Evolutionary conservation across 495 filamentous ascomycete species (phyloP).

Genomic region (Chaetomium tenue): DNA sequence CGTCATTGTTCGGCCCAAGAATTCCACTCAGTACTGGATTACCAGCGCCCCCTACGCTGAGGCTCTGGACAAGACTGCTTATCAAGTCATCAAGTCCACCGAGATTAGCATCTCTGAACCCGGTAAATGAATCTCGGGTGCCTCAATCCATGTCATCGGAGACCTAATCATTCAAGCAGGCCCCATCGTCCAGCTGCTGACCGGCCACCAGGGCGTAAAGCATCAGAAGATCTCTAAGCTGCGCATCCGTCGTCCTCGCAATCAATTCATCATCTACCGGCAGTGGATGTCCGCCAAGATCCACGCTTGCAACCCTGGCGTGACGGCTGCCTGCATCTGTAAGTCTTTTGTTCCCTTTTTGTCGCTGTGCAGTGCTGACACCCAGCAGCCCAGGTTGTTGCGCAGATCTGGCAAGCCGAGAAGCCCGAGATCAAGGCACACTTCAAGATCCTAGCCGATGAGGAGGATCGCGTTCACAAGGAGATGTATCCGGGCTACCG

Average conservation of each 20-base stretch:
- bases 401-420: slow-evolving; percentile 19
- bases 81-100: slow-evolving; percentile 1
- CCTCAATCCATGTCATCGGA: background rate
- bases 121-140: slow-evolving; percentile 7
- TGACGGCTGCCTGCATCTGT: slow-evolving; percentile 11
- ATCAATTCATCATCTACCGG: slow-evolving; percentile 26
- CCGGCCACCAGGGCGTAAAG: background rate
- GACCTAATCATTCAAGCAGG: background rate
- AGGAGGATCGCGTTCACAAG: slow-evolving; percentile 13
- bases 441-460: slow-evolving; percentile 23
- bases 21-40: slow-evolving; percentile 9
- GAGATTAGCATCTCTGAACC: background rate
- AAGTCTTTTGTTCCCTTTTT: background rate
- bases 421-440: slow-evolving; percentile 21
- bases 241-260: slow-evolving; percentile 21
- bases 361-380: slow-evolving; percentile 8
- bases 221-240: slow-evolving; percentile 3
- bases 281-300: slow-evolving; percentile 19
- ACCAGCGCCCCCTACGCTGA: slow-evolving; percentile 13
- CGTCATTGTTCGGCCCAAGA: slow-evolving; percentile 11
- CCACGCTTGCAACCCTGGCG: slow-evolving; percentile 6
- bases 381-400: slow-evolving; percentile 19
- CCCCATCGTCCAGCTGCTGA: background rate
- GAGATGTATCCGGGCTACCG: slow-evolving; percentile 22
- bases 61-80: slow-evolving; percentile 2